Percentiles rank a stretch among this genome's conserved stretches.
phyloP scores from a whole-genome alignment of 2,329 filamentous ascomycete genomes.

The Trichoderma asperellum region DNA sequence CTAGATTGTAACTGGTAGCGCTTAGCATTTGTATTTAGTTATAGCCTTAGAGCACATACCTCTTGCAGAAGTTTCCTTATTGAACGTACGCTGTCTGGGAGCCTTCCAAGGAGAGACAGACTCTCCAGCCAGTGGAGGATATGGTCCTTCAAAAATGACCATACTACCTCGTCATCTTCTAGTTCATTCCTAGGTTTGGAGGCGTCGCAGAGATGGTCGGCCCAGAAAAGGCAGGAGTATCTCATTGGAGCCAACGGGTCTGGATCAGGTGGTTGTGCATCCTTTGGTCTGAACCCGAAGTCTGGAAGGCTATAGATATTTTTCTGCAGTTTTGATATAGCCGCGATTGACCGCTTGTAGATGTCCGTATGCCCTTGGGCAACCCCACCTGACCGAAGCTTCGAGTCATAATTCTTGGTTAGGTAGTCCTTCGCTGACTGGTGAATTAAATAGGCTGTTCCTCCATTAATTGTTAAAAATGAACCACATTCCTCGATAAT shows the following conservation, averaged over 20 bases:
- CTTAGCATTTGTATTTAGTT: not conserved
- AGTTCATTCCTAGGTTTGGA: no score
- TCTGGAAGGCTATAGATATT: conserved; percentile 43
- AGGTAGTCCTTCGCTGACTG: conserved; percentile 51
- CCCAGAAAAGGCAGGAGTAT: conserved; percentile 42
- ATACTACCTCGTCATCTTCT: not conserved
- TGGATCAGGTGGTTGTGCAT: conserved; percentile 26
- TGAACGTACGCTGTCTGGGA: not conserved
- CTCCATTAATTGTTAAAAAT: conserved; percentile 40
- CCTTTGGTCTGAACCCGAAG: conserved; percentile 35
- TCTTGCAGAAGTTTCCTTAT: not conserved
- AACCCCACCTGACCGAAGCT: conserved; percentile 39
- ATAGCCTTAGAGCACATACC: no score
- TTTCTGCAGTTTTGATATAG: conserved; percentile 40
- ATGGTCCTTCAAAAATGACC: not conserved
- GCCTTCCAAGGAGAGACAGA: not conserved
- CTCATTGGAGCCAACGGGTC: conserved; percentile 32
- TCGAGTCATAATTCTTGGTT: conserved; percentile 28
- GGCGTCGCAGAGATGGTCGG: conserved; percentile 36
- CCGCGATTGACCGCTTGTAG: conserved; percentile 42
- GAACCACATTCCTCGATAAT: conserved; percentile 46
- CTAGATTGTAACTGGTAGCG: not conserved
- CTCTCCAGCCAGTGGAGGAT: not conserved
- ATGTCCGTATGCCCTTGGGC: conserved; percentile 40
- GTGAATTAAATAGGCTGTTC: conserved; percentile 45